Evolutionary conservation across 225 moss, liverwort and hornwort genomes (phyloP).

Genomic region (Bryoerythrophyllum caledonicum): DNA sequence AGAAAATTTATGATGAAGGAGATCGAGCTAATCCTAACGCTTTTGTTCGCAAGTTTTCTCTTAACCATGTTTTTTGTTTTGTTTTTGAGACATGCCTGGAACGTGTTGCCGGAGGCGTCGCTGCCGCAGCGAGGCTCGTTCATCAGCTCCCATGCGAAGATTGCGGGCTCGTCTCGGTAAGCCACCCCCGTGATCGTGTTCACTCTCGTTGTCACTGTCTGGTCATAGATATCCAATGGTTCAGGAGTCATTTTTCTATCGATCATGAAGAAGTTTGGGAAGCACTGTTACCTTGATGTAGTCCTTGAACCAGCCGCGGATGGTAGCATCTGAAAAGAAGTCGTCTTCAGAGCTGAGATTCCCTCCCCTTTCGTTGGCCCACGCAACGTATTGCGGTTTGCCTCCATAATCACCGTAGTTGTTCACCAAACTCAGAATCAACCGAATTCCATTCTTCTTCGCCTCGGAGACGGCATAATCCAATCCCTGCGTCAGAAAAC

Average conservation of each 20-base stretch:
- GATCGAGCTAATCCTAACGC: not conserved
- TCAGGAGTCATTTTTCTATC: not conserved
- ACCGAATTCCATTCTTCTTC: constrained; percentile 40
- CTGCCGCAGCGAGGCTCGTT: constrained; percentile 62
- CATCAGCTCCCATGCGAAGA: constrained; percentile 71
- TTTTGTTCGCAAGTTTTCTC: not conserved
- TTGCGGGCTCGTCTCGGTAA: constrained; percentile 56
- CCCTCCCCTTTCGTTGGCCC: constrained; percentile 51
- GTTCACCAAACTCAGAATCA: constrained; percentile 62
- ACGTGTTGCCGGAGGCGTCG: constrained; percentile 34
- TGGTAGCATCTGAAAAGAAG: constrained; percentile 54
- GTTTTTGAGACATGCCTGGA: constrained; percentile 45
- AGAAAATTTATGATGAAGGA: not conserved
- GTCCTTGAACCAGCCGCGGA: constrained; percentile 55
- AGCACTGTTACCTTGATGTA: constrained; percentile 43
- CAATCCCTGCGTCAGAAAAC: constrained; percentile 37
- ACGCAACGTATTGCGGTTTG: constrained; percentile 55
- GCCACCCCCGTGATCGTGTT: constrained; percentile 45
- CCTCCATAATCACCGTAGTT: constrained; percentile 56
- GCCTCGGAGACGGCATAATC: constrained; percentile 58
- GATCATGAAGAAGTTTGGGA: not conserved
- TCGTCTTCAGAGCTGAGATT: constrained; percentile 45
- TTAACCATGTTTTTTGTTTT: not conserved
- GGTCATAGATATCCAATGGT: constrained; percentile 10
- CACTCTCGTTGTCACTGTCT: constrained; percentile 44